A percentile compares a stretch with the other conserved stretches of the same genome.
Conservation (phyloP, 768 basidiomycete genomes). For the Russula brevipes region DNA sequence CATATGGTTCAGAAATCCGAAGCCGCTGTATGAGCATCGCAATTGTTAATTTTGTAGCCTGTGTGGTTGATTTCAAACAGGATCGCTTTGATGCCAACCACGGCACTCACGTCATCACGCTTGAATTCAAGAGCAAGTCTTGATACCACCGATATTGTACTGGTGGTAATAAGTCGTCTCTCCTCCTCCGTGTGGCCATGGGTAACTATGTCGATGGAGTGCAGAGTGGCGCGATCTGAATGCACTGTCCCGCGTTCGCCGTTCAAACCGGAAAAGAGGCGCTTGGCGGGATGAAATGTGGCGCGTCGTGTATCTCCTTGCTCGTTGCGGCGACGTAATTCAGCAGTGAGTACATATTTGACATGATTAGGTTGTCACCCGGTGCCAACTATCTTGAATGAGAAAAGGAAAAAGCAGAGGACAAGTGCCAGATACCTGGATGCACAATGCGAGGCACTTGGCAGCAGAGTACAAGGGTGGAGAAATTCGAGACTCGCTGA, state of each 20-base stretch:
- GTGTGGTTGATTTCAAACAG: background rate
- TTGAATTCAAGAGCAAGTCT: constrained; percentile 82
- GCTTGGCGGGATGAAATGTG: constrained; percentile 37
- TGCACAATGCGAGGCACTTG: constrained; percentile 84
- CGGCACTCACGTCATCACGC: constrained; percentile 62
- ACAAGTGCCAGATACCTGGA: constrained; percentile 50
- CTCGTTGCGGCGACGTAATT: constrained; percentile 86
- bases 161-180: constrained; percentile 77
- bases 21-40: constrained; percentile 91
- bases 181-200: constrained; percentile 76
- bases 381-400: constrained; percentile 56
- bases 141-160: constrained; percentile 88
- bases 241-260: background rate
- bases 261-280: constrained; percentile 28
- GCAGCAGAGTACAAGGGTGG: constrained; percentile 81
- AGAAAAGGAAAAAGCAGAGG: constrained; percentile 11
- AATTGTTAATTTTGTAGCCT: constrained; percentile 83
- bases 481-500: constrained; percentile 64
- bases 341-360: constrained; percentile 93
- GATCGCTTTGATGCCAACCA: background rate
- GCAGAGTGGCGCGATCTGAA: constrained; percentile 45
- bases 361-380: constrained; percentile 86
- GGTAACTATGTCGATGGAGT: constrained; percentile 59
- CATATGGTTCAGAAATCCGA: constrained; percentile 76
- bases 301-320: constrained; percentile 62